Base-by-base conservation (phyloP, 345 rosid genomes). In the Iberis pinnata region DNA sequence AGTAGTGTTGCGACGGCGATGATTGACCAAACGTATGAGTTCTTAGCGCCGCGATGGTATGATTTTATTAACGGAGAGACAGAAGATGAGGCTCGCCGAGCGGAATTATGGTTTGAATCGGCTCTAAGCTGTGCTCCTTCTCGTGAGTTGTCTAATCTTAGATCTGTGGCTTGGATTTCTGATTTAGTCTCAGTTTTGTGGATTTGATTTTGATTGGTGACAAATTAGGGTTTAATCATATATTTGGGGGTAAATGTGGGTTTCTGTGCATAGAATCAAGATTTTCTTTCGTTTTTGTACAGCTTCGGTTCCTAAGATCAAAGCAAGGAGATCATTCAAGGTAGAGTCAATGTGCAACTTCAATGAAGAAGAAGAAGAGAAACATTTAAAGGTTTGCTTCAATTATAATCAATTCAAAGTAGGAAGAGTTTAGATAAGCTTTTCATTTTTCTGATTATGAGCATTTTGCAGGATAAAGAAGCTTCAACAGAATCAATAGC, bases 271-370 rank as follows among this genome's bases (percentile, higher is more conserved):
- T n/a, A n/a, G n/a, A n/a, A n/a, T n/a, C n/a, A n/a, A n/a, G n/a
- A n/a, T n/a, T n/a, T n/a, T 9, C 24, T 24, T 11, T 40, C 25
- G 6, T 17, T 44, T 20, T 22, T 60, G 19, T 54, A 56, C 76
- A 93, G 99, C 99, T 72, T 83, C 74, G 60, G 88, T 86, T 85
- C 71, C 81, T 40, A 81, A 78, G 69, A 83, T 93, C 67, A 88
- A 79, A 76, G 71, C 83, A 19, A 73, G 80, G 12, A 81, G 95
- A 74, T 80, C 88, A 5, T 67, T 80, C 18, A 79, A 77, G 61
- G 75, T 83, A 15, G 94, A 83, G 56, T 67, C 76, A 16, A 58
- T 88, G 43, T 93, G 95, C 65, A 84, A 80, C 77, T 85, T 88
- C 68, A 74, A 78, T 56, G 89, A 83, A 54, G 90, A 76, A 46